These are phyloP conservation scores for Calonectria pseudoreteaudii DNA, from an alignment of 2,329 filamentous ascomycete genomes.

Conservation along the genomic window DNA sequence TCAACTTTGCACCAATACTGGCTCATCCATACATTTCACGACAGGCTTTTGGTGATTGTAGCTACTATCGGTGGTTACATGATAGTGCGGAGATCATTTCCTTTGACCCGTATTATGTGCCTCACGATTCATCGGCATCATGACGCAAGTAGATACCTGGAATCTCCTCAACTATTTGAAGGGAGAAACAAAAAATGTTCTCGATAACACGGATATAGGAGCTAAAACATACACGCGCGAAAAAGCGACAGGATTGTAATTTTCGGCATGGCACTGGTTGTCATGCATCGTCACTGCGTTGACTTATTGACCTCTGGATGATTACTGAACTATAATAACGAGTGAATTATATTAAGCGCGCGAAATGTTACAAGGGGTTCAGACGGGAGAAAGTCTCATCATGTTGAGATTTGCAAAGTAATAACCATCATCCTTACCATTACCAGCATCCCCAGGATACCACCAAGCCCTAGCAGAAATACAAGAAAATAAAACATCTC, in stretches of 20 bases:
- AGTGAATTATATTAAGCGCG: background rate
- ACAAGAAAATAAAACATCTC: background rate
- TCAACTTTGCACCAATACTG: background rate
- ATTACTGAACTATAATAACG: background rate
- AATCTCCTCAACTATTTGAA: too few species aligned
- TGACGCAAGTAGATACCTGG: too few species aligned
- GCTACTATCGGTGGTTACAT: too few species aligned
- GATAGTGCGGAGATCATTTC: too few species aligned
- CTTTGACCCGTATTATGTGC: too few species aligned
- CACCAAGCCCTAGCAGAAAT: background rate
- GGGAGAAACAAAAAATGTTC: too few species aligned
- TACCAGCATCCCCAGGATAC: background rate
- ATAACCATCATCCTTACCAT: background rate
- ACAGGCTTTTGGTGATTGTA: too few species aligned
- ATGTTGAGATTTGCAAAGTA: background rate
- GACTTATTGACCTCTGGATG: background rate
- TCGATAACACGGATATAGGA: too few species aligned
- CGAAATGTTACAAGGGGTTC: background rate
- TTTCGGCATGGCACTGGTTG: background rate
- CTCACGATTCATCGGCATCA: too few species aligned
- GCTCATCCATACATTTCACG: background rate
- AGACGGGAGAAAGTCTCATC: background rate
- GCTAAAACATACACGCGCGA: too few species aligned
- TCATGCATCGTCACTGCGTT: background rate
- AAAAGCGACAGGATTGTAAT: background rate